phyloP scores from a whole-genome alignment of 768 basidiomycete genomes.

The Nevesoporus exiguus region DNA sequence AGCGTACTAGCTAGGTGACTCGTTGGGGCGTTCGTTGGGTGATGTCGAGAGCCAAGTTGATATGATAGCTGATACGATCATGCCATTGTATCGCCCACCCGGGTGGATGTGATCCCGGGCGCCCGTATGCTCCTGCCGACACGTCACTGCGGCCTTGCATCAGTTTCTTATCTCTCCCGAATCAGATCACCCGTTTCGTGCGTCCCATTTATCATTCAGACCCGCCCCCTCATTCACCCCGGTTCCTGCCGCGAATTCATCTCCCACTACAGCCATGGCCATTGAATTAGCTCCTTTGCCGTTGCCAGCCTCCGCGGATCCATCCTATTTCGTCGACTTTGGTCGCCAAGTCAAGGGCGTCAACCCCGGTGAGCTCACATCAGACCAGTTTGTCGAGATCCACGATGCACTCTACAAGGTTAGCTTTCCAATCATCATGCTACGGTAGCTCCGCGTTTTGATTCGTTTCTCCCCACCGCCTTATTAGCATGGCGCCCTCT shows the following conservation, averaged over 20 bases:
- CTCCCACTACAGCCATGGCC: slow-evolving; percentile 44
- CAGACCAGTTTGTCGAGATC: slow-evolving; percentile 64
- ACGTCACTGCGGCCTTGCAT: not conserved
- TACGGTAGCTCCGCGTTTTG: not conserved
- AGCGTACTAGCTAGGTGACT: not conserved
- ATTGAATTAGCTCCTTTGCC: slow-evolving; percentile 66
- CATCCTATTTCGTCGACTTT: slow-evolving; percentile 63
- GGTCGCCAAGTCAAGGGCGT: slow-evolving; percentile 76
- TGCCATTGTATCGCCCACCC: no score
- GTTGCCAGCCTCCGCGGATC: slow-evolving; percentile 68
- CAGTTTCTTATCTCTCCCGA: slow-evolving; percentile 5
- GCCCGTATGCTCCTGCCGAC: slow-evolving; percentile 5
- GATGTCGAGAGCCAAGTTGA: no score
- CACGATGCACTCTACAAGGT: slow-evolving; percentile 77
- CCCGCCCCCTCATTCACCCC: no score
- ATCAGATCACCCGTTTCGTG: not conserved
- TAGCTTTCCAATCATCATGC: not conserved
- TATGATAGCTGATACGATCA: no score
- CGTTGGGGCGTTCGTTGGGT: no score
- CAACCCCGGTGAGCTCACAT: slow-evolving; percentile 58
- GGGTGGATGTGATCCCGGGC: not conserved
- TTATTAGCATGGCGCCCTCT: slow-evolving; percentile 61
- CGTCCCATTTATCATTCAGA: not conserved
- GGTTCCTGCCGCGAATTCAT: not conserved
- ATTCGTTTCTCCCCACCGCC: not conserved